Base-by-base conservation (phyloP, 2,329 filamentous ascomycete genomes). In the Stachybotrys elegans region DNA sequence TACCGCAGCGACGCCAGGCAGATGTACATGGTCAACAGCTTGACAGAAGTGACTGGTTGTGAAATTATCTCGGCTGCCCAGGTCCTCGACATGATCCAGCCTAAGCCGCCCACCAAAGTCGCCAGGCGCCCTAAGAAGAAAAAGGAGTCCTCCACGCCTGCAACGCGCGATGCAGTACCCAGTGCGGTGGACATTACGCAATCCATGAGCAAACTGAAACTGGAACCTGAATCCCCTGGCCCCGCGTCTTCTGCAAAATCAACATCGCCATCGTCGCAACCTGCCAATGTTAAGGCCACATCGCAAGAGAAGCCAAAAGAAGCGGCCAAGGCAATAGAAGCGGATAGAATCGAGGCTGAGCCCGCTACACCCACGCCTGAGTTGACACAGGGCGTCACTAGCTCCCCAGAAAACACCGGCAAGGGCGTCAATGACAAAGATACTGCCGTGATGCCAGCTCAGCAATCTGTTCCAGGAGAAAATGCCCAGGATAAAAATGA, bases 11-110 rank as follows among this genome's bases (percentile, higher is more conserved):
- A 82, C 46, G 64, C 71, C 16, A 80, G 88, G 35, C 89, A 95
- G 54, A 70, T 79, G 36, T 73, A 79, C 50, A 86, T 91, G 0
- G 71, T 94, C 52, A 75, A 77, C 42, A 79, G 81, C 43, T 83
- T 95, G 60, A 73, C 79, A 3, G 80, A 88, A 34, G 78, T 88
- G 42, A 86, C 91, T 48, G 88, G 86, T 22, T 89, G 86, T 38
- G 78, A 81, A 37, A 71, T 84, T 3, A 70, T 83, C 22, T 74
- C 75, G 3, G 78, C 78, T 20, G 67, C 72, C 19, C 76, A 83
- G 23, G 68, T 90, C n/a, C 67, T 83, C 4, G 58, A 59, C 32
- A 51, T 39, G 6, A 49, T 61, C 21, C 50, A 50, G 38, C 49
- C 56, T 14, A 43, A 43, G 35, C 31, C 49, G 43, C 34, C 49